Evolutionary conservation across 1,284 basidiomycete species (phyloP).

Genomic region (Sanghuangporus baumii): DNA sequence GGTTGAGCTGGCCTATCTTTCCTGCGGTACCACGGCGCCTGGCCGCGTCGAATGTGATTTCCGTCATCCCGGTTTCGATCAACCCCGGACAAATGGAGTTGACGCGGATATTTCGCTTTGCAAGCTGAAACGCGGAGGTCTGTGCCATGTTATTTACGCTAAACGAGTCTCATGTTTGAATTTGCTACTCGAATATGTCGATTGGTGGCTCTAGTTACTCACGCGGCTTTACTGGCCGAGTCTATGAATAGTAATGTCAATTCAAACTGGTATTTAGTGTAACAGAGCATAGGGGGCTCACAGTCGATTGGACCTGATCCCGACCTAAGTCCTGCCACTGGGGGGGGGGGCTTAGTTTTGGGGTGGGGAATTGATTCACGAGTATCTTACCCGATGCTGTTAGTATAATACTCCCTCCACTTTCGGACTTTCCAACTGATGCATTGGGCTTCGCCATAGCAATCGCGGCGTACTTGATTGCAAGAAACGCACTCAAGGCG

Average conservation of each 20-base stretch:
- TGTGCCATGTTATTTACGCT: constrained; percentile 80
- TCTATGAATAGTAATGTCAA: constrained; percentile 39
- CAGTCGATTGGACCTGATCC: constrained; percentile 86
- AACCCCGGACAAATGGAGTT: constrained; percentile 90
- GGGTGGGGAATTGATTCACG: neutral
- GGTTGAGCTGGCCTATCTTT: constrained; percentile 86
- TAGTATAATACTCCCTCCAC: constrained; percentile 82
- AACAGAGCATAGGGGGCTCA: constrained; percentile 31
- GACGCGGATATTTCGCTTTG: constrained; percentile 78
- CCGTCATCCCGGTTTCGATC: constrained; percentile 89
- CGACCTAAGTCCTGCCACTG: constrained; percentile 81
- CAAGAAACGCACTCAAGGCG: constrained; percentile 83
- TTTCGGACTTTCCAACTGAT: constrained; percentile 58
- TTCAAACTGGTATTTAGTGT: neutral
- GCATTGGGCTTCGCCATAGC: constrained; percentile 72
- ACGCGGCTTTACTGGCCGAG: constrained; percentile 90
- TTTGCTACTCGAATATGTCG: neutral
- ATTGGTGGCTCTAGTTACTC: constrained; percentile 38
- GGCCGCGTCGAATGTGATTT: constrained; percentile 68
- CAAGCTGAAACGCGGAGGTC: constrained; percentile 77
- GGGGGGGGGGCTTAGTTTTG: constrained; percentile 13
- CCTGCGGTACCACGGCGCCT: constrained; percentile 62
- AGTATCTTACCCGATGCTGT: constrained; percentile 71
- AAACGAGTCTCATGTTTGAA: neutral
- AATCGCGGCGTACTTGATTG: constrained; percentile 77